Conservation (phyloP, 2,329 filamentous ascomycete genomes). For the Fusarium sp. region DNA sequence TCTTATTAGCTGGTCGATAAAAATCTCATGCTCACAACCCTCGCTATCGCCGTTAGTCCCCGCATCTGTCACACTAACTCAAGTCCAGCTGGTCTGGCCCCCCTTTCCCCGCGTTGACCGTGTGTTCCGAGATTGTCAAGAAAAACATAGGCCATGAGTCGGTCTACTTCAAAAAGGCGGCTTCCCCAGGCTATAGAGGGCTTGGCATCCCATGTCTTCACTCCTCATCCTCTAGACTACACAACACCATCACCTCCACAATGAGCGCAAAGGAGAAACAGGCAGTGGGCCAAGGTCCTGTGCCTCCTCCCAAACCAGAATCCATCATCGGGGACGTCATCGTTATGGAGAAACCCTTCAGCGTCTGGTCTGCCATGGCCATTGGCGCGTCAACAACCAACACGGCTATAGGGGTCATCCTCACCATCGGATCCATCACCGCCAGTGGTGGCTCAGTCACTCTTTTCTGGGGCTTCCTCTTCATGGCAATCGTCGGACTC, state of each 20-base stretch:
- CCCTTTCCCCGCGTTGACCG: neutral
- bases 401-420: neutral
- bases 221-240: rapidly evolving
- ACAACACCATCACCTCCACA: rapidly evolving
- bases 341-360: neutral
- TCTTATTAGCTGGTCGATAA: neutral
- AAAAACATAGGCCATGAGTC: neutral
- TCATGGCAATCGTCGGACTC: neutral
- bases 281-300: neutral
- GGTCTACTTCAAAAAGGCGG: neutral
- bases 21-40: neutral
- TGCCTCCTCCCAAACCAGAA: neutral
- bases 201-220: neutral
- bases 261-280: neutral
- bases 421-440: neutral
- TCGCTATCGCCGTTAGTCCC: neutral
- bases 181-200: neutral
- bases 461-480: neutral
- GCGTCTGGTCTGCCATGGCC: neutral
- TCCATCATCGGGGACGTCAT: neutral
- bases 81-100: neutral
- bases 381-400: neutral
- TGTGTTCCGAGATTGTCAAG: neutral
- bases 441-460: neutral
- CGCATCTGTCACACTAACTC: neutral